These are phyloP conservation scores for Sporisorium iseilematis-ciliati DNA, from an alignment of 1,284 basidiomycete genomes.

Conservation along the genomic window DNA sequence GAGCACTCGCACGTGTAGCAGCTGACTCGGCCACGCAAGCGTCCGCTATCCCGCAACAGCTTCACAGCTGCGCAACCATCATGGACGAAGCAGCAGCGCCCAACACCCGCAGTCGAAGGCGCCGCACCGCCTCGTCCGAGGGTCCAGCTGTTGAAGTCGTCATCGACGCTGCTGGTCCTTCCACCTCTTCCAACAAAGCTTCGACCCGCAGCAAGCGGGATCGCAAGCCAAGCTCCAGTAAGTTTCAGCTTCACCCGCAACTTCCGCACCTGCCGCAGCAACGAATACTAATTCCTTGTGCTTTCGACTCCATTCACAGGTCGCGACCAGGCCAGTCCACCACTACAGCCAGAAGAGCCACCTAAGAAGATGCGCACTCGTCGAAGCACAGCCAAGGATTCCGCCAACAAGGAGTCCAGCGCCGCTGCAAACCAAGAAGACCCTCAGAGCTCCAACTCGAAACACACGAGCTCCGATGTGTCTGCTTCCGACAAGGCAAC, in stretches of 20 bases:
- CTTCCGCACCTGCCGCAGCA: background rate
- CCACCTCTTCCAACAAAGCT: constrained; percentile 10
- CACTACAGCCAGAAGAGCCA: constrained; percentile 8
- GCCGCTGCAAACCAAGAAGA: constrained; percentile 1
- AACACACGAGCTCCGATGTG: background rate
- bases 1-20: background rate
- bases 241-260: background rate
- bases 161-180: constrained; percentile 6
- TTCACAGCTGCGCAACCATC: background rate
- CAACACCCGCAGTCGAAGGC: constrained; percentile 16
- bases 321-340: constrained; percentile 13
- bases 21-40: background rate
- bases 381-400: constrained; percentile 24
- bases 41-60: no score
- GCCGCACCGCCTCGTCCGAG: constrained; percentile 14
- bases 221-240: constrained; percentile 13
- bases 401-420: constrained; percentile 9
- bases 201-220: constrained; percentile 11
- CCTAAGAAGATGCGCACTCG: constrained; percentile 20
- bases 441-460: background rate
- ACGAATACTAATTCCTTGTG: no score
- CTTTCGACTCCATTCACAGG: constrained; percentile 1
- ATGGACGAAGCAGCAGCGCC: constrained; percentile 19
- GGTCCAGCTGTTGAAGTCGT: constrained; percentile 10
- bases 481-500: background rate